Evolutionary conservation across 2,329 filamentous ascomycete genomes (phyloP).

Genomic region (Fusarium marasasianum): DNA sequence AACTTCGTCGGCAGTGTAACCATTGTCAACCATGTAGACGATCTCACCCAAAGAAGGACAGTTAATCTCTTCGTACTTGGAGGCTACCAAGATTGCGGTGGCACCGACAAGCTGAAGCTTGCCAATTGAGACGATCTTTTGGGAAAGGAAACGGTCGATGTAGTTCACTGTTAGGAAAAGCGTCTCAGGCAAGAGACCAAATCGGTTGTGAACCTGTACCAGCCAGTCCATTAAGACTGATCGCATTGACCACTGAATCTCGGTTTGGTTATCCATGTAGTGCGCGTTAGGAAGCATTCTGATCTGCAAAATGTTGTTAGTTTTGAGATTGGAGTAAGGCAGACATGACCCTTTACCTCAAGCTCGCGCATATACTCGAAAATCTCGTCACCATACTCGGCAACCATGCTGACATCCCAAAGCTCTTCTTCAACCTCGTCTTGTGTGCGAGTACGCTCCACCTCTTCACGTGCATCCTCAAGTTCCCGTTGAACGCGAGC

Average conservation of each 20-base stretch:
- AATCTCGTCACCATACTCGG: constrained; percentile 95
- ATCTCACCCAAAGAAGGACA: constrained; percentile 95
- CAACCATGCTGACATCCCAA: constrained; percentile 97
- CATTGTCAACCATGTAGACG: constrained; percentile 96
- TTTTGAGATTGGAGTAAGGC: constrained; percentile 19
- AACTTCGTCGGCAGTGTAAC: constrained; percentile 90
- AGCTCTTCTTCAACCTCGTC: constrained; percentile 89
- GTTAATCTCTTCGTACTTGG: constrained; percentile 99
- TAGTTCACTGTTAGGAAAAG: constrained; percentile 96
- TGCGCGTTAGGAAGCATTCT: constrained; percentile 86
- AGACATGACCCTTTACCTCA: constrained; percentile 68
- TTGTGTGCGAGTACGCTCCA: constrained; percentile 72
- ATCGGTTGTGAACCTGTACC: constrained; percentile 93
- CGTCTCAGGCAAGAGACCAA: constrained; percentile 91
- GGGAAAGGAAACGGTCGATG: constrained; percentile 94
- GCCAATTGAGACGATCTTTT: constrained; percentile 92
- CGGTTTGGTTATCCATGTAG: constrained; percentile 98
- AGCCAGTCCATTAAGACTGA: constrained; percentile 98
- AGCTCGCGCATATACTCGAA: constrained; percentile 90
- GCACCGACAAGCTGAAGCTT: constrained; percentile 97
- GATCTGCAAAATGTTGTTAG: constrained; percentile 58
- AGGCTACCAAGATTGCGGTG: constrained; percentile 93
- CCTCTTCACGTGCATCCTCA: constrained; percentile 69
- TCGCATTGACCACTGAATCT: constrained; percentile 99
- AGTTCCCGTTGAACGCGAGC: constrained; percentile 78